A percentile compares a stretch with the other conserved stretches of the same genome.
phyloP scores from a whole-genome alignment of 345 rosid species.

The Isatis tinctoria region DNA sequence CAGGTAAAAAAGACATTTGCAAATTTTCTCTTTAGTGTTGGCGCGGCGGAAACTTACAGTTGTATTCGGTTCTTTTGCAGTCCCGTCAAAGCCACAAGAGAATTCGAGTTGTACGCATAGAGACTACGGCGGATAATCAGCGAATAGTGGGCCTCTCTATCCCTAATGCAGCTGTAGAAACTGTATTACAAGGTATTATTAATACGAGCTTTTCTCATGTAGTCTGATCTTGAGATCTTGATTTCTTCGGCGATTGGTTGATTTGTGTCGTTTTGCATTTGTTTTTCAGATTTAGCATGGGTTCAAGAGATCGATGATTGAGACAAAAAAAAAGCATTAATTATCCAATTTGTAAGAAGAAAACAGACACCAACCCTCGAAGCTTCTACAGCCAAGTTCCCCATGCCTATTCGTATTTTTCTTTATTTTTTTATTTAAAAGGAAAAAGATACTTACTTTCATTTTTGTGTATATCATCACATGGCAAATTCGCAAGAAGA shows the following conservation, averaged over 20 bases:
- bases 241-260: neutral
- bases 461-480: constrained; percentile 33
- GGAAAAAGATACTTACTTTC: neutral
- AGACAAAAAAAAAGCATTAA: constrained; percentile 2
- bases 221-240: neutral
- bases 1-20: constrained; percentile 44
- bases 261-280: neutral
- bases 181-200: constrained; percentile 82
- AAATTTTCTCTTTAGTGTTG: neutral
- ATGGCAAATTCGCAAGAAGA: constrained; percentile 13
- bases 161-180: constrained; percentile 89
- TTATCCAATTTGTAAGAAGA: constrained; percentile 10
- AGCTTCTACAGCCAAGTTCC: neutral
- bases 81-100: constrained; percentile 87
- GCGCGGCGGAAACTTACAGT: neutral
- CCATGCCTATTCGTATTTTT: constrained; percentile 19
- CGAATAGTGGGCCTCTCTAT: constrained; percentile 86
- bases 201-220: neutral
- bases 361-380: neutral
- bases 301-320: constrained; percentile 85
- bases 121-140: constrained; percentile 72
- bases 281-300: constrained; percentile 87
- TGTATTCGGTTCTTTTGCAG: constrained; percentile 34
- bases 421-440: neutral
- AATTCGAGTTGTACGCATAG: constrained; percentile 80